phyloP scores from a whole-genome alignment of 2,329 filamentous ascomycete species.

The Colletotrichum tamarilloi region DNA sequence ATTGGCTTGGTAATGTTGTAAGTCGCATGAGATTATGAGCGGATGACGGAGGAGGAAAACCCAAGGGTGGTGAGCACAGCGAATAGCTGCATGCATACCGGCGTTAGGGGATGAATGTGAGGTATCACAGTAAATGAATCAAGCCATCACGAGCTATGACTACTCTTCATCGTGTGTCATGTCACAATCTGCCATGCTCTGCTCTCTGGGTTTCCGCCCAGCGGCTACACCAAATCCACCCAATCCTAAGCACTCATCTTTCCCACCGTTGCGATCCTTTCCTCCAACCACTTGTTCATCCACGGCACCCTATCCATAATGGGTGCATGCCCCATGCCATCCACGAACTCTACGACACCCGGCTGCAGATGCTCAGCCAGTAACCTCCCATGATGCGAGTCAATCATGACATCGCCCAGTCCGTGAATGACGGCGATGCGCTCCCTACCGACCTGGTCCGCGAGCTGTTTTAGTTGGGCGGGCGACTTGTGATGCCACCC shows the following conservation, averaged over 20 bases:
- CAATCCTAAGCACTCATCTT: slow-evolving; percentile 46
- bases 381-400: slow-evolving; percentile 74
- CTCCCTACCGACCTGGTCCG: slow-evolving; percentile 75
- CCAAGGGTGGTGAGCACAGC: not conserved
- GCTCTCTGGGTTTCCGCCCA: not conserved
- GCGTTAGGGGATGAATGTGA: slow-evolving; percentile 14
- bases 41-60: not conserved
- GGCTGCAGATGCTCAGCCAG: slow-evolving; percentile 74
- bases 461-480: slow-evolving; percentile 73
- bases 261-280: slow-evolving; percentile 64
- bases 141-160: slow-evolving; percentile 9
- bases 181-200: not conserved
- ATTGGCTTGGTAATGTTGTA: slow-evolving; percentile 86
- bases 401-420: slow-evolving; percentile 81
- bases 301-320: slow-evolving; percentile 77
- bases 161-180: not conserved
- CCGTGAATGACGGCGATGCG: slow-evolving; percentile 85
- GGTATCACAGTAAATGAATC: slow-evolving; percentile 31
- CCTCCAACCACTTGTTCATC: slow-evolving; percentile 73
- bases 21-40: slow-evolving; percentile 28
- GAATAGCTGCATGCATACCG: slow-evolving; percentile 14
- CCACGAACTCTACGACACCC: slow-evolving; percentile 69
- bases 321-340: slow-evolving; percentile 80
- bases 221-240: not conserved
- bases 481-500: slow-evolving; percentile 82